Base-by-base conservation (phyloP, 75 land plant genomes). In the Pinus taeda region DNA sequence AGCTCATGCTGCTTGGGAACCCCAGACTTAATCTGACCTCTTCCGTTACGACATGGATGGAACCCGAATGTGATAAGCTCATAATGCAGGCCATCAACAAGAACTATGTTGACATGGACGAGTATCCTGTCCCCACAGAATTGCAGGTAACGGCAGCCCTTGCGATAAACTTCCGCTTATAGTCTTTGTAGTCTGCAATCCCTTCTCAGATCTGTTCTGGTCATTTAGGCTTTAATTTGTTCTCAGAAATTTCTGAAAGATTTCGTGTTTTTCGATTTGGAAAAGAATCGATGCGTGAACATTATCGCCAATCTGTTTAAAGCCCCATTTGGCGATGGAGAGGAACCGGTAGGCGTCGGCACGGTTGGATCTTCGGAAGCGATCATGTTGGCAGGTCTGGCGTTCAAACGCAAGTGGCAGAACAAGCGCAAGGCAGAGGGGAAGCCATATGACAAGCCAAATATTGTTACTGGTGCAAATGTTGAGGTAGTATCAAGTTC, bases 1-100 rank as follows among this genome's bases (percentile, higher is more conserved):
- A 90, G 83, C 82, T 92, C 70, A 89, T 92, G 93, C 73, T 92
- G 77, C 92, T 89, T 75, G 93, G 93, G n/a, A 92, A 86, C 60
- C 92, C 93, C 0, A 79, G 93, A 73, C 81, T 91, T 60, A 91
- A 91, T 70, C 76, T 91, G 65, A 89, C 93, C 13, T 91, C 93
- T 9, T 89, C 87, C 74, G 93, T 89, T 13, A 87, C 89, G 1
- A 88, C 90, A 3, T 89, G 91, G 91, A 89, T 87, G 91, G 91
- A 89, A 77, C 89, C 91, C 13, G 90, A 90, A 77, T 88, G 90
- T 58, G 88, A 90, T 45, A 80, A 81, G 81, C 90, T 88, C 59
- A 88, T 90, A 56, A 72, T 82, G 80, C 67, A 39, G 15, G 26
- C 26, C 26, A 26, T 26, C 26, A 0, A 26, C 26, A 26, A 26